These are phyloP conservation scores for Cladorrhinum sp. DNA, from an alignment of 2,329 filamentous ascomycete genomes.

Conservation along the genomic window DNA sequence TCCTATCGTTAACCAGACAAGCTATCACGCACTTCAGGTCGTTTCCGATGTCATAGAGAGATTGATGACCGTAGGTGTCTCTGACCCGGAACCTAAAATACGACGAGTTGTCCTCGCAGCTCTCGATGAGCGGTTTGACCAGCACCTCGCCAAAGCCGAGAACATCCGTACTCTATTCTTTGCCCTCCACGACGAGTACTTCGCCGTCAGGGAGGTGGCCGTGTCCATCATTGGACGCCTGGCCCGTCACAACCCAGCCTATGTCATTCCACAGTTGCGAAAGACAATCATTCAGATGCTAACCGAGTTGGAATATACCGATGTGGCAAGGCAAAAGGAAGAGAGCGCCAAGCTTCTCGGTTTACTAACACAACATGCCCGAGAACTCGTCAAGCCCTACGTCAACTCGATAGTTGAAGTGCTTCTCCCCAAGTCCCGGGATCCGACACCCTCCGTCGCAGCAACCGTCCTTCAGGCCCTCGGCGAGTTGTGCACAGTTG, in stretches of 20 bases:
- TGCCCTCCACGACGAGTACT: slow-evolving; percentile 91
- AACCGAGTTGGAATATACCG: slow-evolving; percentile 94
- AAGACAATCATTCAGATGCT: slow-evolving; percentile 95
- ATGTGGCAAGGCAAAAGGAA: slow-evolving; percentile 90
- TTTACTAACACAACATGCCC: slow-evolving; percentile 87
- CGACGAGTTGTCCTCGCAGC: slow-evolving; percentile 83
- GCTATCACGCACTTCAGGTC: slow-evolving; percentile 92
- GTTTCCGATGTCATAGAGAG: slow-evolving; percentile 98
- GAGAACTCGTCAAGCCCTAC: slow-evolving; percentile 90
- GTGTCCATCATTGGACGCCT: slow-evolving; percentile 95
- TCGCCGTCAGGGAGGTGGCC: slow-evolving; percentile 86
- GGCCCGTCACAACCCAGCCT: slow-evolving; percentile 88
- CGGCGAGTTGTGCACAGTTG: slow-evolving; percentile 89
- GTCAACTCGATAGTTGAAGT: slow-evolving; percentile 96
- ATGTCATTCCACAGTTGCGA: slow-evolving; percentile 91
- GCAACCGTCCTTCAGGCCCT: slow-evolving; percentile 94
- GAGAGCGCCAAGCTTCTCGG: slow-evolving; percentile 93
- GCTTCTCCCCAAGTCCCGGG: slow-evolving; percentile 86
- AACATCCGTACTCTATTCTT: slow-evolving; percentile 96
- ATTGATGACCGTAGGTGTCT: slow-evolving; percentile 88
- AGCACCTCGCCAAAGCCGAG: slow-evolving; percentile 94
- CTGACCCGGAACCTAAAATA: slow-evolving; percentile 86
- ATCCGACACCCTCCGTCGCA: slow-evolving; percentile 81
- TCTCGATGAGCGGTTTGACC: slow-evolving; percentile 89
- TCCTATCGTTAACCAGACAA: slow-evolving; percentile 96